Base-by-base conservation (phyloP, 495 filamentous ascomycete genomes). In the Acidiella bohemica region DNA sequence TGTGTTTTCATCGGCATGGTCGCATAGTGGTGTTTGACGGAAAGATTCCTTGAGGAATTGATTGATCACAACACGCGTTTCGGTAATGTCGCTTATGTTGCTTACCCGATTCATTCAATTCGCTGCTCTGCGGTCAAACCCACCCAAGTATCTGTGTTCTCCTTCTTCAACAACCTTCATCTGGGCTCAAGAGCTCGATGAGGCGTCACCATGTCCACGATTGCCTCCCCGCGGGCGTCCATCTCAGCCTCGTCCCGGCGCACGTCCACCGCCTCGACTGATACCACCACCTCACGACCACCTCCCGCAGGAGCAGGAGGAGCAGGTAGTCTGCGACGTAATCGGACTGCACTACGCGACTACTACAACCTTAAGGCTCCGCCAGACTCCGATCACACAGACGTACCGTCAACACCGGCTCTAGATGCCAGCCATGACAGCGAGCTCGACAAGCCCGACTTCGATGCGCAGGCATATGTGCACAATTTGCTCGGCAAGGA, bases 281-380 rank as follows among this genome's bases (percentile, higher is more conserved):
- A 88, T 47, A 58, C 57, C 39, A 55, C 68, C 31, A 55, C 23
- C 51, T 31, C 53, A 42, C 43, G 67, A 63, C 39, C 43, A 51
- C 53, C 42, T 52, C 28, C 40, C 5, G 19, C 53, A 37, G 40
- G 51, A 41, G 24, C 50, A 14, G 31, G 50, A 37, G 40, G 51
- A 41, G 24, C 50, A 14, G 31, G 50, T 17, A 49, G 47, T 23
- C 66, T 63, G 3, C 72, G 76, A 22, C 70, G 75, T 27, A 82
- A 81, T 56, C 80, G 88, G 49, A 71, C 81, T 26, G 90, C 90
- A 13, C 72, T 97, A 12, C 79, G 90, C 42, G 84, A 93, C 50
- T 96, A 94, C 66, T 97, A 96, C 62, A 83, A 84, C 49, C 71
- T 96, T 40, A 81, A 79, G n/a, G n/a, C n/a, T n/a, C n/a, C n/a